Percentiles rank a stretch among this genome's conserved stretches.
Evolutionary conservation across 2,329 filamentous ascomycete species (phyloP).

Genomic region (Xylaria sp.): DNA sequence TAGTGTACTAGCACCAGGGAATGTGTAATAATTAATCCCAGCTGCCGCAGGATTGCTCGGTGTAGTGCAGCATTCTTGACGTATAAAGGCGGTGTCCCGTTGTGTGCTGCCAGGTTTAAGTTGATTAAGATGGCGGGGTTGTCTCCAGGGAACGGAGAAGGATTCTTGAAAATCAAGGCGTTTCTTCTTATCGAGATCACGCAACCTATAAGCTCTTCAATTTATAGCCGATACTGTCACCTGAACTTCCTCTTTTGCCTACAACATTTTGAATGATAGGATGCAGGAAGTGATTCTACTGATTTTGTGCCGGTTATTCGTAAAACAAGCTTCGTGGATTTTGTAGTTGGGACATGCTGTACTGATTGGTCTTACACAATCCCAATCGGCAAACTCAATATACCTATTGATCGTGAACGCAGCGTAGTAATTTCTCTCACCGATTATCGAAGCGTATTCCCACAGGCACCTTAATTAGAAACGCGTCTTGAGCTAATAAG

Average conservation of each 20-base stretch:
- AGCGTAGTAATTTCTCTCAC: neutral
- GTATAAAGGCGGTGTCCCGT: constrained; percentile 15
- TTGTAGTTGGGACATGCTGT: constrained; percentile 5
- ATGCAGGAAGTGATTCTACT: neutral
- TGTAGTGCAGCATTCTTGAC: constrained; percentile 13
- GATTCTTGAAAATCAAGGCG: constrained; percentile 2
- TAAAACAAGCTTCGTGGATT: neutral
- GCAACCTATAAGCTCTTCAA: constrained; percentile 1
- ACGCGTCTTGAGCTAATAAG: constrained; percentile 8
- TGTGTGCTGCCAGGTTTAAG: constrained; percentile 8
- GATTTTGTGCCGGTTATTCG: neutral
- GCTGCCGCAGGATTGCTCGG: constrained; percentile 5
- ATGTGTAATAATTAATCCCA: neutral
- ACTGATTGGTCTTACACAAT: constrained; percentile 28
- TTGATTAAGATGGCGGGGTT: constrained; percentile 6
- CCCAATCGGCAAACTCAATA: constrained; percentile 25
- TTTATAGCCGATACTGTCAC: neutral
- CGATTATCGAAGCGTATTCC: neutral
- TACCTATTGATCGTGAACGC: constrained; percentile 19
- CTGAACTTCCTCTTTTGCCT: constrained; percentile 13
- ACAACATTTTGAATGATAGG: neutral
- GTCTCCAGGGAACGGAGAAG: neutral
- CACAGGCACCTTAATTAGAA: neutral
- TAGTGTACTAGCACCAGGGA: neutral
- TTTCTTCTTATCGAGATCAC: constrained; percentile 19